These are phyloP conservation scores for Lichina pygmaea DNA, from an alignment of 495 filamentous ascomycete genomes.

Conservation along the genomic window DNA sequence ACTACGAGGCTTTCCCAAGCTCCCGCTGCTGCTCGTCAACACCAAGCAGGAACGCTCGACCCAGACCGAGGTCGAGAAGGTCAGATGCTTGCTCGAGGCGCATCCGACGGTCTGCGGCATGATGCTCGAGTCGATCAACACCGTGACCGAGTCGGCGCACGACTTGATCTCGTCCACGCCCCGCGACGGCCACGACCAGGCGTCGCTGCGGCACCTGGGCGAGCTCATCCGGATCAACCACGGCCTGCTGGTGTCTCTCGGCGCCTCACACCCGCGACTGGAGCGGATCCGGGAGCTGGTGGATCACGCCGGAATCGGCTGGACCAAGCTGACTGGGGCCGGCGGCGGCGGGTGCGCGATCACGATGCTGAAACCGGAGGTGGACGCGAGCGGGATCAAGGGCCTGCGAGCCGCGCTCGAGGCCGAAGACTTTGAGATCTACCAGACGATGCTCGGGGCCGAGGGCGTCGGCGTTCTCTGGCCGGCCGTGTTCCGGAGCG, in stretches of 20 bases:
- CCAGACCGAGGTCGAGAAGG: conserved; percentile 60
- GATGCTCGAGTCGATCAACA: conserved; percentile 61
- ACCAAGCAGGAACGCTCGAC: conserved; percentile 67
- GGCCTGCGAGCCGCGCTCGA: conserved; percentile 39
- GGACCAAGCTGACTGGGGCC: conserved; percentile 90
- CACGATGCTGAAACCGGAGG: conserved; percentile 46
- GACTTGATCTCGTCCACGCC: conserved; percentile 34
- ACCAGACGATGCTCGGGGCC: conserved; percentile 67
- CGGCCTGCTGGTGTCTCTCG: conserved; percentile 61
- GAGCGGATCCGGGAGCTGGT: conserved; percentile 83
- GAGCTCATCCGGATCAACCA: conserved; percentile 83
- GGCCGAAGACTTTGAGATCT: conserved; percentile 53
- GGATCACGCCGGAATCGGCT: conserved; percentile 70
- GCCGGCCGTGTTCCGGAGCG: conserved; percentile 63
- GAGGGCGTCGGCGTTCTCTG: conserved; percentile 82
- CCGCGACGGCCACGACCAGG: conserved; percentile 29
- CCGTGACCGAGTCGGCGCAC: conserved; percentile 48
- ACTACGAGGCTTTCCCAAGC: conserved; percentile 61
- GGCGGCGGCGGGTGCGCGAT: conserved; percentile 91
- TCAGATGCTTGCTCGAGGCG: conserved; percentile 35
- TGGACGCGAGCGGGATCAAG: background rate
- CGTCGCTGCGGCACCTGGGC: conserved; percentile 40
- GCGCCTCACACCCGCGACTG: conserved; percentile 78
- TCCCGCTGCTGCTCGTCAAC: conserved; percentile 73
- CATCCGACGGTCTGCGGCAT: conserved; percentile 47